Conservation (phyloP, 169 alveolate genomes). For the Babesia bigemina region DNA sequence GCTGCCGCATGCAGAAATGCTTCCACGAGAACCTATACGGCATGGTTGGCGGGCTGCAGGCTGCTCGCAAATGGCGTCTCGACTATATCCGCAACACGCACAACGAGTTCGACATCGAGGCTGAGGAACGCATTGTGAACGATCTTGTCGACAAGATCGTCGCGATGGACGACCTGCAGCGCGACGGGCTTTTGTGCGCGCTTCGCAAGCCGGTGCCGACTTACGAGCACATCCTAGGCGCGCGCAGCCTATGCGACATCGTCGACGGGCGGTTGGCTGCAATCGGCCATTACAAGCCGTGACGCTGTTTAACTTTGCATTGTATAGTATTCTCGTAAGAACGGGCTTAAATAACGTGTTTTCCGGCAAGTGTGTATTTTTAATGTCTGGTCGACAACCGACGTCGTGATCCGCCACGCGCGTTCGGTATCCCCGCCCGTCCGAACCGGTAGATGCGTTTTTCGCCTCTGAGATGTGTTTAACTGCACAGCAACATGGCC, state of each 20-base stretch:
- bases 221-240: conserved; percentile 25
- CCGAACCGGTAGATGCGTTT: background rate
- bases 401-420: background rate
- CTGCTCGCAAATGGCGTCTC: conserved; percentile 63
- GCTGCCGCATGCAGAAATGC: conserved; percentile 66
- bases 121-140: conserved; percentile 41
- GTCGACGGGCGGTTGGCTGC: conserved; percentile 37
- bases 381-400: background rate
- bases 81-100: conserved; percentile 36
- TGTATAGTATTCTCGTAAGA: too few relatives aligned
- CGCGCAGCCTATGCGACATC: conserved; percentile 10
- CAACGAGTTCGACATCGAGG: conserved; percentile 12
- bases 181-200: conserved; percentile 33
- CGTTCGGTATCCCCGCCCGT: background rate
- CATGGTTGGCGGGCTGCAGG: conserved; percentile 62
- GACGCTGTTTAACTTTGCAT: too few relatives aligned
- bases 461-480: conserved; percentile 12
- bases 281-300: background rate
- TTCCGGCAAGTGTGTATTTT: too few relatives aligned
- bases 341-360: too few relatives aligned
- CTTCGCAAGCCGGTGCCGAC: conserved; percentile 41
- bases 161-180: conserved; percentile 9
- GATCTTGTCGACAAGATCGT: conserved; percentile 66
- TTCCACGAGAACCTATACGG: conserved; percentile 69
- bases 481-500: conserved; percentile 38